Evolutionary conservation across 2,329 filamentous ascomycete species (phyloP), one percentile per base, ranked within the genome.

Genomic region (Fusarium humuli): DNA sequence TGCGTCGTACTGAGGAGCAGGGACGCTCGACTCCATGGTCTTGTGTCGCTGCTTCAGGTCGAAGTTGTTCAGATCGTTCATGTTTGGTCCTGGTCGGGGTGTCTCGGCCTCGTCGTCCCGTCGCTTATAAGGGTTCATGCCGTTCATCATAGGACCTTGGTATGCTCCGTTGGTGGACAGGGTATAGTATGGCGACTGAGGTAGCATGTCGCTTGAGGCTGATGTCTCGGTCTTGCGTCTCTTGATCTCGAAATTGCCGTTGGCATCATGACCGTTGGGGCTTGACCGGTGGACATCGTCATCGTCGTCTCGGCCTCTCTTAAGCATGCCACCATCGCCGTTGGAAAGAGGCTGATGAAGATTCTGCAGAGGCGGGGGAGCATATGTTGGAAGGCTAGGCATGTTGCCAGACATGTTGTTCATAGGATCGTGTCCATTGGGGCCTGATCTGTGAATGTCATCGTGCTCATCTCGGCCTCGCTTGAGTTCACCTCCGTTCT

Each of bases 31-130:
- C 73, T 93, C 90, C 68, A 89, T 87, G 1, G 92, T 94, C 84
- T 94, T 95, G 69, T 93, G 90, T 72, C 94, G 90, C 83, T 97
- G 90, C 83, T 97, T 97, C 63, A 91, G 80, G 23, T 92, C 87
- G 67, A 90, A 82, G 46, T 90, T 88, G 13, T 74, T 76, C 72
- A 70, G 60, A 22, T 72, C 73, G 23, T 75, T 61, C 18, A 73
- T 77, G 46, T 87, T 87, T 75, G 86, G 90, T 41, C 88, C 85
- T 23, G 91, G 87, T 14, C 92, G 90, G 53, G 86, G 83, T 61
- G 84, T 66, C 23, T 85, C 83, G 25, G 91, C 89, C 22, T 90
- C 87, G 32, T 93, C 91, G 32, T 86, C 84, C 13, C 84, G 83
- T 57, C 84, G 79, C 77, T 86, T 86, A 55, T 85, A 75, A 25